Percentiles rank a stretch among this genome's conserved stretches.
Conservation (phyloP, 2,329 filamentous ascomycete genomes). For the Fusarium proliferatum region DNA sequence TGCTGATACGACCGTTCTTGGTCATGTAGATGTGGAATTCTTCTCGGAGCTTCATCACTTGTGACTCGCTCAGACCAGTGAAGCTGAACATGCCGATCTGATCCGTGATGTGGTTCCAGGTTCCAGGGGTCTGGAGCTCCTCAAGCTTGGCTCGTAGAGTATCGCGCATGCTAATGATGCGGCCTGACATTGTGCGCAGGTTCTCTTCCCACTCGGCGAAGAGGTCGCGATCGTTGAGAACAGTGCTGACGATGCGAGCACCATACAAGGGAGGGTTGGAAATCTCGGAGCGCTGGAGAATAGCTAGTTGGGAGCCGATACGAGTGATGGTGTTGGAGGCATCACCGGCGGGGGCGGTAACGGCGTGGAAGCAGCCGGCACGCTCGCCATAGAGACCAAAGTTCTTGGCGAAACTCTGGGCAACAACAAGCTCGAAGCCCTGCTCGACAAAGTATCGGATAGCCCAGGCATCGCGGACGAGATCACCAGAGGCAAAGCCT, state of each 20-base stretch:
- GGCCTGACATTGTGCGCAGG: conserved; percentile 90
- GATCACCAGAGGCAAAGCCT: conserved; percentile 93
- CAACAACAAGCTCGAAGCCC: conserved; percentile 88
- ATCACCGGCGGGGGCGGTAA: conserved; percentile 77
- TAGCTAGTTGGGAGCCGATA: conserved; percentile 88
- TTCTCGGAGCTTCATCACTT: conserved; percentile 76
- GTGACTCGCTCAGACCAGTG: conserved; percentile 79
- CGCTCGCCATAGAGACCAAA: conserved; percentile 98
- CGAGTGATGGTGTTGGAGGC: conserved; percentile 70
- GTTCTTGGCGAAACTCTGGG: conserved; percentile 97
- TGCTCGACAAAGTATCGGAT: conserved; percentile 93
- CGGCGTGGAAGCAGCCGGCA: conserved; percentile 94
- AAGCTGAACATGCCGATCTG: conserved; percentile 99
- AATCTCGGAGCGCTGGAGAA: conserved; percentile 97
- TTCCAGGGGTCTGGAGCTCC: conserved; percentile 84
- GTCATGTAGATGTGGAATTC: conserved; percentile 89
- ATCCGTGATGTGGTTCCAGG: conserved; percentile 96
- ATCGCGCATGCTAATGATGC: conserved; percentile 92
- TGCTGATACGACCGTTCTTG: conserved; percentile 97
- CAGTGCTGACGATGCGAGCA: conserved; percentile 84
- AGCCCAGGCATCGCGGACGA: conserved; percentile 87
- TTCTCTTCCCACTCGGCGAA: conserved; percentile 95
- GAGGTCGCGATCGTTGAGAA: conserved; percentile 84
- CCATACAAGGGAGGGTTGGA: conserved; percentile 96
- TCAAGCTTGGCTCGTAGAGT: conserved; percentile 83